Evolutionary conservation across 1,284 basidiomycete species (phyloP), one percentile per base, ranked within the genome.

Genomic region (Ganoderma lucidum): DNA sequence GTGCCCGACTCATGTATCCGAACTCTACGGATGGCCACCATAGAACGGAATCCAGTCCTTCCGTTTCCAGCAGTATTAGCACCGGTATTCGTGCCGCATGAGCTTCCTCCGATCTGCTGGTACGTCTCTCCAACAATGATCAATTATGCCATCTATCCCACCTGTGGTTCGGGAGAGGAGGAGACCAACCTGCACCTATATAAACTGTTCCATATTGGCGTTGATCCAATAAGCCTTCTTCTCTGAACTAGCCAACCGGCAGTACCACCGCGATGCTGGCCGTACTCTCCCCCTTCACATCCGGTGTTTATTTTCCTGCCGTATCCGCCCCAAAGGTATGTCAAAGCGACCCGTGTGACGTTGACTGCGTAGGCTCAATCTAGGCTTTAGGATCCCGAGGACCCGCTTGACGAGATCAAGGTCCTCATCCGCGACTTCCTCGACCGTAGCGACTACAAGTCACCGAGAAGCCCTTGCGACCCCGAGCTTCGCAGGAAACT

Each of bases 341-440:
- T 53, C 23, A 28, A 5, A 4, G 12, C 10, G 12, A 14, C 23
- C 23, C 12, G 23, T 53, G 3, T 53, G 23, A 53, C 12, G 23
- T 3, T 53, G 12, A 28, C 4, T 6, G 10, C 23, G 12, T 53
- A 10, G 9, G 23, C 12, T 53, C 12, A 53, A 28, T 14, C 3
- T 3, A 4, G 23, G 12, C 3, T 32, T 30, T 6, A 56, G 53
- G 32, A 35, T 19, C 6, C 53, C 6, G 17, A 56, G 14, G 66
- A 67, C 12, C 56, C 62, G 1, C 62, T 45, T 12, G 63, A 10
- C 3, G 68, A 51, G 30, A 41, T 30, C 53, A 69, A 69, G 30
- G 37, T 39, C 12, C 39, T 69, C 60, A 65, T 69, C 19, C 53
- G 64, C 28, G 56, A 65, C 32, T 69, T 65, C 53, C 59, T 65